Evolutionary conservation across 2,329 filamentous ascomycete genomes (phyloP).

Genomic region (Neonectria punicea): DNA sequence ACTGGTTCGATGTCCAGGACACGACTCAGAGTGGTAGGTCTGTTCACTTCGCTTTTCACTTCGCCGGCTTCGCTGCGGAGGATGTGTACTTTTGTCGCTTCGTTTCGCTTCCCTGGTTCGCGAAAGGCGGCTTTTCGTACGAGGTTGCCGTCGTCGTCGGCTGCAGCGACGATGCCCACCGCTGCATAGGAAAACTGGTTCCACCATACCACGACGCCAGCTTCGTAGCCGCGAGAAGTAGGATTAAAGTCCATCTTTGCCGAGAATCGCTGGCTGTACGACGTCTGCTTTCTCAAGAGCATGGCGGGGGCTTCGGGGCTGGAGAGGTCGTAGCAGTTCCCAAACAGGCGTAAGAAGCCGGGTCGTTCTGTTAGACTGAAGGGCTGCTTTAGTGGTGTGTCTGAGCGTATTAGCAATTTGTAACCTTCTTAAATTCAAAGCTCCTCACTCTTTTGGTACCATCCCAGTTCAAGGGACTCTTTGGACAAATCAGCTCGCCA

Average conservation of each 20-base stretch:
- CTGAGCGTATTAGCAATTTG: conserved; percentile 15
- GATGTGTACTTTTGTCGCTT: conserved; percentile 19
- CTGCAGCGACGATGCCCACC: conserved; percentile 35
- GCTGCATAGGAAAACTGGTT: conserved; percentile 56
- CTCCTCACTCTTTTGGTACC: conserved; percentile 42
- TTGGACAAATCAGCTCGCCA: conserved; percentile 32
- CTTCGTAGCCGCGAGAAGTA: conserved; percentile 56
- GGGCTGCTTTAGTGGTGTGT: conserved; percentile 44
- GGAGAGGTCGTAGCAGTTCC: conserved; percentile 62
- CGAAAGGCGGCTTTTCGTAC: conserved; percentile 9
- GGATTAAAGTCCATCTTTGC: conserved; percentile 59
- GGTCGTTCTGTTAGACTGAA: conserved; percentile 58
- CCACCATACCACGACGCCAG: conserved; percentile 65
- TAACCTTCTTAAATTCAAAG: accelerated
- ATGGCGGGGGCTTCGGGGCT: conserved; percentile 62
- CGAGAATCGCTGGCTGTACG: conserved; percentile 54
- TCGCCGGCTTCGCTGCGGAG: neutral
- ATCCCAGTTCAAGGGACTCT: conserved; percentile 33
- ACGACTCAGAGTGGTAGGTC: neutral
- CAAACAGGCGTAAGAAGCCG: conserved; percentile 58
- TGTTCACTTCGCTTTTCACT: neutral
- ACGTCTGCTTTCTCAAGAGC: conserved; percentile 64
- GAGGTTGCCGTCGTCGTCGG: neutral
- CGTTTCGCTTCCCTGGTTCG: conserved; percentile 2
- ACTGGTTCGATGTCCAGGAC: neutral